Base-by-base conservation (phyloP, 345 rosid species). In the Arabidopsis suecica region DNA sequence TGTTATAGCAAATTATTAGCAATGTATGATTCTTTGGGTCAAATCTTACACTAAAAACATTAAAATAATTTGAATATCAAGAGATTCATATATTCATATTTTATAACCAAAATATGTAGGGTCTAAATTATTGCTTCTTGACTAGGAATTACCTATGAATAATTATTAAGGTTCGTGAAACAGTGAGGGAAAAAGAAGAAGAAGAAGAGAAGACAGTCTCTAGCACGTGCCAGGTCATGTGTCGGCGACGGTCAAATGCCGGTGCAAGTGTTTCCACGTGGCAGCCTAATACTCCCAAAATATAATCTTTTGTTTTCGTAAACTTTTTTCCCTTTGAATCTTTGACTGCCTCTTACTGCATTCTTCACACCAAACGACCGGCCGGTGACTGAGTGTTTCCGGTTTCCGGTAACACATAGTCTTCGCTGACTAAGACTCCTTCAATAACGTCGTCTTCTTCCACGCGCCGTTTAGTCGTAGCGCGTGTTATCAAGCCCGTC, bases 241-340 rank as follows among this genome's bases (percentile, higher is more conserved):
- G 91, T 82, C 87, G 85, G 84, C 87, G 56, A 68, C 79, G 89
- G 96, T 90, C 94, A 90, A 89, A 84, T 69, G 93, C 74, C 96
- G 94, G 97, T 88, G 89, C 90, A 93, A 61, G 74, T 71, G 18
- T 0, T 0, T 50, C 73, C 96, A 90, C 88, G 89, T 90, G 89
- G 79, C 76, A 22, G 85, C 83, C 84, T 75, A 28, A 75, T 66
- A 72, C 69, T 72, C 30, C 72, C 68, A 71, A 71, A 72, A 9
- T 11, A 11, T 14, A 7, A 3, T 7, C 1, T 23, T 48, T 18
- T 23, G 0, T 4, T 49, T 30, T 51, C 11, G 13, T 0, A 20
- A 38, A 38, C 9, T 9, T 38, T 60, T 22, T 59, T 44, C 69
- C 64, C 61, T 79, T 83, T 82, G 81, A 86, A 83, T 61, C 49